phyloP scores from a whole-genome alignment of 345 rosid genomes.

The Arabis hirsuta region DNA sequence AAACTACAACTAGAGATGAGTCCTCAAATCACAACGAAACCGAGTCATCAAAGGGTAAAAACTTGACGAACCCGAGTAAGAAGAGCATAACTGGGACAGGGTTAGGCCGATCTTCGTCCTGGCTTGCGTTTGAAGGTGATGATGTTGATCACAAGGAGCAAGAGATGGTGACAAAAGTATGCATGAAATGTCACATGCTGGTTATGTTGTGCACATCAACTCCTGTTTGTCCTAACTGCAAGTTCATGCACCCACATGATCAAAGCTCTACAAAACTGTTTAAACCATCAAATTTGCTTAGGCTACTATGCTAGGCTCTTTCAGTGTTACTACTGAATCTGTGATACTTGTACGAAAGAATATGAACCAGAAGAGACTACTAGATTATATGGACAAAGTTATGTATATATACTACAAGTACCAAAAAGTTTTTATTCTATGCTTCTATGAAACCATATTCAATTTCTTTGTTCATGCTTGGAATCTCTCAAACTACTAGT shows the following conservation, averaged over 20 bases:
- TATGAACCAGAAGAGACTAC: slow-evolving; percentile 18
- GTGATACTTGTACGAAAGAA: slow-evolving; percentile 15
- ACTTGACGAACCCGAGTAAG: slow-evolving; percentile 29
- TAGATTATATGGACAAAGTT: slow-evolving; percentile 30
- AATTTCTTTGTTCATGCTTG: slow-evolving; percentile 11
- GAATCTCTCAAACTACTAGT: slow-evolving; percentile 8
- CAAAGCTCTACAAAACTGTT: slow-evolving; percentile 54
- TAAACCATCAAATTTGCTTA: slow-evolving; percentile 54
- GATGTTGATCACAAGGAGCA: slow-evolving; percentile 42
- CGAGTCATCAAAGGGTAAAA: slow-evolving; percentile 32
- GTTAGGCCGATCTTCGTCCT: slow-evolving; percentile 46
- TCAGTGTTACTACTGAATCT: slow-evolving; percentile 1
- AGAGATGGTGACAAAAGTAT: slow-evolving; percentile 83
- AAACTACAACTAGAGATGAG: slow-evolving; percentile 17
- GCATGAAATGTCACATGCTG: slow-evolving; percentile 79
- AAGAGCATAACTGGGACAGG: slow-evolving; percentile 32
- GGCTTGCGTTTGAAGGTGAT: slow-evolving; percentile 54
- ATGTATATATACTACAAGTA: slow-evolving; percentile 37
- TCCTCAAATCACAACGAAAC: slow-evolving; percentile 27
- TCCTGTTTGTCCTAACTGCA: slow-evolving; percentile 91
- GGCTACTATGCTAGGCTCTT: slow-evolving; percentile 58
- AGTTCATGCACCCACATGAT: slow-evolving; percentile 77
- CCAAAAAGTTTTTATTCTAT: neutral
- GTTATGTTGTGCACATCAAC: slow-evolving; percentile 79
- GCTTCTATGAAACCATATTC: slow-evolving; percentile 20